phyloP scores from a whole-genome alignment of 1,284 basidiomycete genomes.

The Puccinia brachypodii region DNA sequence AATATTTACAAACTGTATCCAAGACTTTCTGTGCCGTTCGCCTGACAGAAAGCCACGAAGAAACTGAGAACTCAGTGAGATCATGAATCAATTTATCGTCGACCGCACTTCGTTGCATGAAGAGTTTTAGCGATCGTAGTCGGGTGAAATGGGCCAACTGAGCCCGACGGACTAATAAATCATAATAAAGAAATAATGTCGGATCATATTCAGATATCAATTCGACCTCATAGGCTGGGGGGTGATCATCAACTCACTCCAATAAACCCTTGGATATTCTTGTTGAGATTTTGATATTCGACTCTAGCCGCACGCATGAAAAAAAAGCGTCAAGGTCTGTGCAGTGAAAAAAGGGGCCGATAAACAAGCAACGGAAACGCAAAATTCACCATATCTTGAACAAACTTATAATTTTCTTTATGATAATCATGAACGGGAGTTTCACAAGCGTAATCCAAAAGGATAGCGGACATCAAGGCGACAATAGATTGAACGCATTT shows the following conservation, averaged over 20 bases:
- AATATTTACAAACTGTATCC: conserved; percentile 30
- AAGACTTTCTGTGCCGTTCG: conserved; percentile 37
- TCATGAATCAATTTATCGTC: conserved; percentile 42
- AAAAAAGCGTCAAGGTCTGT: conserved; percentile 54
- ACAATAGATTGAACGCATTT: conserved; percentile 71
- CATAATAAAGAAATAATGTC: background rate
- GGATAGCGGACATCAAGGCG: conserved; percentile 70
- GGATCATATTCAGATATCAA: background rate
- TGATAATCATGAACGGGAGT: conserved; percentile 59
- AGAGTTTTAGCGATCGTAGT: conserved; percentile 20
- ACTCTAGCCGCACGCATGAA: conserved; percentile 52
- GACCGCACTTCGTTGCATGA: background rate
- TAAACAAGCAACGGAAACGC: background rate
- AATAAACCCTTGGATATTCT: conserved; percentile 71
- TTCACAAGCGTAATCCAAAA: conserved; percentile 71
- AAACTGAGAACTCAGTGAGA: conserved; percentile 35
- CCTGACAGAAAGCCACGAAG: conserved; percentile 32
- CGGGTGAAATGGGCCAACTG: conserved; percentile 33
- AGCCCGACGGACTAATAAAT: conserved; percentile 30
- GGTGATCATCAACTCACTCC: conserved; percentile 54
- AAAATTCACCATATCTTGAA: conserved; percentile 29
- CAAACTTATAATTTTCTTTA: conserved; percentile 46
- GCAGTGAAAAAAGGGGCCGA: conserved; percentile 54
- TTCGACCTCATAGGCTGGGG: background rate
- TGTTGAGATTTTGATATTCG: conserved; percentile 62